Evolutionary conservation across 2,329 filamentous ascomycete species (phyloP).

Genomic region (Aspergillus awamori): DNA sequence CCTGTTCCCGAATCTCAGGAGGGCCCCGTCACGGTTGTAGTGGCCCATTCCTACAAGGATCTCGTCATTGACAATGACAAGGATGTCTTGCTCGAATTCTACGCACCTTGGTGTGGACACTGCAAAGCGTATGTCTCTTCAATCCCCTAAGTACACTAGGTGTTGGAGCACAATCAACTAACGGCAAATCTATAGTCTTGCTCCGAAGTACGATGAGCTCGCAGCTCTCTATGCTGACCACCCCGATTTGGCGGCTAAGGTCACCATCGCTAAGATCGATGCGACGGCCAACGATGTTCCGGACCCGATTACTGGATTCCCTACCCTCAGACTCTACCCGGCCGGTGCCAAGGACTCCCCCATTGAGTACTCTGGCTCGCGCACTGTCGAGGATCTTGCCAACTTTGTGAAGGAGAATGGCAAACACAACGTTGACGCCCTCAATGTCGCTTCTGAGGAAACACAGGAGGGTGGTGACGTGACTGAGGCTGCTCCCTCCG

Average conservation of each 20-base stretch:
- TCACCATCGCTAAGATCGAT: constrained; percentile 84
- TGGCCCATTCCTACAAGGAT: constrained; percentile 91
- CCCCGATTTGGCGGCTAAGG: constrained; percentile 57
- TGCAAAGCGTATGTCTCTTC: constrained; percentile 61
- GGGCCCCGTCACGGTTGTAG: constrained; percentile 81
- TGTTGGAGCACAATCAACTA: neutral
- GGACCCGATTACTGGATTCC: constrained; percentile 96
- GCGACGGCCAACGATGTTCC: constrained; percentile 95
- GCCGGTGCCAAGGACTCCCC: constrained; percentile 85
- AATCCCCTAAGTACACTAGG: neutral
- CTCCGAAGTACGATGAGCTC: constrained; percentile 69
- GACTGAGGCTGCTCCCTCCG: constrained; percentile 28
- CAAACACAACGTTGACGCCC: constrained; percentile 77
- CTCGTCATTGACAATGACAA: constrained; percentile 91
- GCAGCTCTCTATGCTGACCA: constrained; percentile 58
- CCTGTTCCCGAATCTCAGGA: constrained; percentile 92
- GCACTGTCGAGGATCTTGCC: constrained; percentile 88
- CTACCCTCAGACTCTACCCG: constrained; percentile 97
- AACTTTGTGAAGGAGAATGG: constrained; percentile 95
- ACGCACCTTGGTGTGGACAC: constrained; percentile 81
- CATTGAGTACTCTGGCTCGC: constrained; percentile 82
- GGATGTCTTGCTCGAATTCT: constrained; percentile 98
- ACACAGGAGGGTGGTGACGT: constrained; percentile 51
- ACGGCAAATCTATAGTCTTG: constrained; percentile 48
- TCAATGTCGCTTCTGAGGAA: constrained; percentile 58